A percentile compares a stretch with the other conserved stretches of the same genome.
Conservation (phyloP, 2,329 filamentous ascomycete species). For the Fusarium fujikuroi region DNA sequence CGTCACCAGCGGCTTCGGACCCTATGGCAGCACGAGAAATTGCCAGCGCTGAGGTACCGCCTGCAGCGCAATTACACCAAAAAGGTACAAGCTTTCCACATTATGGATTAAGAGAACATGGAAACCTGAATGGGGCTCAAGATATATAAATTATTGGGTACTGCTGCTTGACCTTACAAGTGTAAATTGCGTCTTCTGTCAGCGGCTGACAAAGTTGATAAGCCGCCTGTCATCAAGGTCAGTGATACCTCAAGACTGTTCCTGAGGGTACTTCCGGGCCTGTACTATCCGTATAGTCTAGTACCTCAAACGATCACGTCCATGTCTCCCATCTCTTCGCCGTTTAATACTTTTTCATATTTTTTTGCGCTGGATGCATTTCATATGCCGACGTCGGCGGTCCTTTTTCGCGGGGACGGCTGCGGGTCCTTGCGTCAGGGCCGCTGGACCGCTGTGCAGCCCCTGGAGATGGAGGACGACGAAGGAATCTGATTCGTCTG, state of each 20-base stretch:
- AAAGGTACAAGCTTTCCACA: slow-evolving; percentile 15
- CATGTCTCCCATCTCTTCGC: background rate
- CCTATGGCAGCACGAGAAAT: slow-evolving; percentile 44
- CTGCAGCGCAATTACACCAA: slow-evolving; percentile 8
- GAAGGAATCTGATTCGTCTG: slow-evolving; percentile 20
- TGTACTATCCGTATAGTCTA: background rate
- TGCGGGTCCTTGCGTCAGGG: slow-evolving; percentile 30
- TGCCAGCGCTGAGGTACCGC: slow-evolving; percentile 40
- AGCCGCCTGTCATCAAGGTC: background rate
- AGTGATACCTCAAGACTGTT: background rate
- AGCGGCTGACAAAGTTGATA: slow-evolving; percentile 10
- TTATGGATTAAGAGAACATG: background rate
- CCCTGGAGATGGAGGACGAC: slow-evolving; percentile 2
- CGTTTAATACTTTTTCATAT: slow-evolving; percentile 15
- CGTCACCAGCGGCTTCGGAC: slow-evolving; percentile 45
- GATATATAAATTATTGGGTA: slow-evolving; percentile 10
- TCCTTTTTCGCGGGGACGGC: slow-evolving; percentile 31
- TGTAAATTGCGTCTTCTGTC: slow-evolving; percentile 10
- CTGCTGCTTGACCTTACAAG: slow-evolving; percentile 4
- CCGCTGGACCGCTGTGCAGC: slow-evolving; percentile 16
- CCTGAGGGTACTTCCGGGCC: slow-evolving; percentile 10
- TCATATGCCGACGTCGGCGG: slow-evolving; percentile 42
- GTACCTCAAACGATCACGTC: background rate
- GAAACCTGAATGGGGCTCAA: slow-evolving; percentile 10
- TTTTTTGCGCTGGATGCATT: slow-evolving; percentile 22